Evolutionary conservation across 2,329 filamentous ascomycete species (phyloP).

Genomic region (Endocalyx cinctus): DNA sequence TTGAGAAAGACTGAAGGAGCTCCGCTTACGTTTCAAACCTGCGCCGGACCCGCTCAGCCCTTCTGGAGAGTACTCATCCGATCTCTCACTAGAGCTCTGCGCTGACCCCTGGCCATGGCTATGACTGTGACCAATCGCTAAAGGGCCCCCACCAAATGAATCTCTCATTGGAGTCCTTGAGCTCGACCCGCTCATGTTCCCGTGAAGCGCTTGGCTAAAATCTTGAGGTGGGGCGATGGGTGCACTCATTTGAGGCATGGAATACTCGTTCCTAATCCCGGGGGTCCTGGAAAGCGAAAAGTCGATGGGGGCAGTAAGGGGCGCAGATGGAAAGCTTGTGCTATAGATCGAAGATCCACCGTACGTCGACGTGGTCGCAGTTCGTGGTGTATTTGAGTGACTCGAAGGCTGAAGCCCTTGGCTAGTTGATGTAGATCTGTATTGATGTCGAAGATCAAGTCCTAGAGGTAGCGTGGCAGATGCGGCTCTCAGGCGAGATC

Average conservation of each 20-base stretch:
- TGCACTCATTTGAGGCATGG: slow-evolving; percentile 50
- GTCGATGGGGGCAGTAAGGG: slow-evolving; percentile 50
- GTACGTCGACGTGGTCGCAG: slow-evolving; percentile 36
- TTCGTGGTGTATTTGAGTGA: slow-evolving; percentile 28
- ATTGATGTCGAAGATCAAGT: slow-evolving; percentile 27
- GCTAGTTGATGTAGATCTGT: slow-evolving; percentile 23
- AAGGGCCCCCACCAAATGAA: slow-evolving; percentile 33
- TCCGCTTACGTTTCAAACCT: slow-evolving; percentile 25
- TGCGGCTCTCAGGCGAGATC: slow-evolving; percentile 45
- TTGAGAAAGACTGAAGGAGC: slow-evolving; percentile 25
- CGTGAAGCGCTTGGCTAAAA: slow-evolving; percentile 45
- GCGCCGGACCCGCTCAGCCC: slow-evolving; percentile 15
- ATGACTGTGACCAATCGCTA: slow-evolving; percentile 18
- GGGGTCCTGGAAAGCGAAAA: slow-evolving; percentile 44
- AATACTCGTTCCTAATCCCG: slow-evolving; percentile 40
- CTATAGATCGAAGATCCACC: slow-evolving; percentile 41
- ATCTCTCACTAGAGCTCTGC: slow-evolving; percentile 22
- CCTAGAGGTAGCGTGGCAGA: slow-evolving; percentile 28
- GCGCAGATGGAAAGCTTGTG: slow-evolving; percentile 48
- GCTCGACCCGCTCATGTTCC: slow-evolving; percentile 32
- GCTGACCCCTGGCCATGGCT: too few relatives aligned
- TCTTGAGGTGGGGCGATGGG: slow-evolving; percentile 50
- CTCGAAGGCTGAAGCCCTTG: slow-evolving; percentile 24
- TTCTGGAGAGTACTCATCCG: slow-evolving; percentile 25
- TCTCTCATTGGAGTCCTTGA: slow-evolving; percentile 42